phyloP scores from a whole-genome alignment of 306 rosid species.

The Castanospermum australe region DNA sequence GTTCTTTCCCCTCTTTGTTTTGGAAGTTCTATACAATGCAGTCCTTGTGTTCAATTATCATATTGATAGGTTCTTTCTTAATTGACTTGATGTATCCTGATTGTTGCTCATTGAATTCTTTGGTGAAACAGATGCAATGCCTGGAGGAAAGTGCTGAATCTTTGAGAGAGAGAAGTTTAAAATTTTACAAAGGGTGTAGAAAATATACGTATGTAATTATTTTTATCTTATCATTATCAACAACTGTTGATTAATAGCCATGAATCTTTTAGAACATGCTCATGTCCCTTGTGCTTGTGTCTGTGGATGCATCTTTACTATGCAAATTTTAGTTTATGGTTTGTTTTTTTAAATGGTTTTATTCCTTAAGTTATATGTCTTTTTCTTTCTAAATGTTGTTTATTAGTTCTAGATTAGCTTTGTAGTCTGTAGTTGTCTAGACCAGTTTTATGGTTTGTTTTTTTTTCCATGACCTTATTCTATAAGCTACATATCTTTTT shows the following conservation, averaged over 20 bases:
- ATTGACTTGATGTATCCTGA: constrained; percentile 12
- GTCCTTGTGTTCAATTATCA: background rate
- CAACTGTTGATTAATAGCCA: background rate
- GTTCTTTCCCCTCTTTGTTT: background rate
- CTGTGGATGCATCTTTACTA: constrained; percentile 1
- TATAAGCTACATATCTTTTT: background rate
- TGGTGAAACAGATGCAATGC: constrained; percentile 79
- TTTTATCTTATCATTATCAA: constrained; percentile 1
- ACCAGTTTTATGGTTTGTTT: background rate
- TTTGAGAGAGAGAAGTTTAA: constrained; percentile 90
- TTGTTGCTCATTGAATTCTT: constrained; percentile 27
- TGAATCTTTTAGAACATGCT: background rate
- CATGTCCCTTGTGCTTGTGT: background rate
- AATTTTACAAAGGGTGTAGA: constrained; percentile 95
- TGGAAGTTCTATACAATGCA: background rate
- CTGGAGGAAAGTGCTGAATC: constrained; percentile 98
- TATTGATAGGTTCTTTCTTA: constrained; percentile 21
- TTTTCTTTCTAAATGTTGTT: constrained; percentile 7
- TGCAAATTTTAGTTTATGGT: background rate
- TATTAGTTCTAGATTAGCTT: background rate
- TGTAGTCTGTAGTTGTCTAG: background rate
- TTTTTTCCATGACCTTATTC: background rate
- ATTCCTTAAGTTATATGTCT: background rate
- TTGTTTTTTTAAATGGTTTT: background rate
- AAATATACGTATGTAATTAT: constrained; percentile 85